Percentiles rank a stretch among this genome's conserved stretches.
Evolutionary conservation across 257 asterid species (phyloP).

Genomic region (Fraxinus excelsior): DNA sequence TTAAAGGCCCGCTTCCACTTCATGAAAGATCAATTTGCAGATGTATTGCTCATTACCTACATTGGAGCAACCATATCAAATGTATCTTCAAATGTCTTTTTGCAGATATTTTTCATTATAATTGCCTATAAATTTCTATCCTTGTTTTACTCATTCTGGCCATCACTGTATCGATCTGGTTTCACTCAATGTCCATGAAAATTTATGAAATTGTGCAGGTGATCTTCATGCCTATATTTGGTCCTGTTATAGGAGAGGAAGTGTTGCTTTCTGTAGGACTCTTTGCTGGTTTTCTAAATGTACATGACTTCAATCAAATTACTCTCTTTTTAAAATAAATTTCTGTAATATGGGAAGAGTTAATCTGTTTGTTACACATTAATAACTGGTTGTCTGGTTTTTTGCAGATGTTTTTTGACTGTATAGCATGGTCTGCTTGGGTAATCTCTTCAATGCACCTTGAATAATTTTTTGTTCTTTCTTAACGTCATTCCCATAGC

Average conservation of each 20-base stretch:
- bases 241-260: constrained; percentile 63
- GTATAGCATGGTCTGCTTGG: constrained; percentile 79
- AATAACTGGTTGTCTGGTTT: constrained; percentile 3
- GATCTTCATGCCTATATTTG: constrained; percentile 59
- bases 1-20: constrained; percentile 56
- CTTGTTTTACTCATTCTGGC: background rate
- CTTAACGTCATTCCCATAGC: background rate
- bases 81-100: constrained; percentile 26
- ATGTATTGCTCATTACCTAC: constrained; percentile 33
- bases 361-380: background rate
- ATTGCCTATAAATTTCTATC: background rate
- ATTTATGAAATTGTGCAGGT: constrained; percentile 38
- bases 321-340: background rate
- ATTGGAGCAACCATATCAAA: constrained; percentile 41
- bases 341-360: background rate
- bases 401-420: constrained; percentile 63
- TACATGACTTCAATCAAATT: background rate
- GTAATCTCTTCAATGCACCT: constrained; percentile 27
- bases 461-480: background rate
- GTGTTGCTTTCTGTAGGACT: constrained; percentile 58
- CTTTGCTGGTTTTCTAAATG: constrained; percentile 48
- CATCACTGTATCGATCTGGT: background rate
- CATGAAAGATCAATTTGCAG: constrained; percentile 48
- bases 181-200: background rate
- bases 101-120: background rate